Conservation (phyloP, 202 grass and related monocot genomes). For the Zoysia matrella region DNA sequence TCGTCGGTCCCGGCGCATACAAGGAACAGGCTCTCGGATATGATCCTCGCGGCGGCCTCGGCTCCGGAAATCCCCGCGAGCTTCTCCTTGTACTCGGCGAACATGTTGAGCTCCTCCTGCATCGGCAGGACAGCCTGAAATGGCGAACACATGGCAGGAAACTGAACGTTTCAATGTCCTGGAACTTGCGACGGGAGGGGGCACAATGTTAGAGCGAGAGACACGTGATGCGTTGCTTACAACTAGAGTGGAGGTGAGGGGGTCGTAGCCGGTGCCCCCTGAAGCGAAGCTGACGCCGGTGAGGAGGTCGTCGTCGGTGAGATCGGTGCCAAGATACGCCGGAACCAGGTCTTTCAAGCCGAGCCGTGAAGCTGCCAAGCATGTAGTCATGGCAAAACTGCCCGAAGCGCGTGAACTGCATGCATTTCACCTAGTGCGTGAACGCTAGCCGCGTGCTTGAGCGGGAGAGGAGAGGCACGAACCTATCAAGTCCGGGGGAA, state of each 20-base stretch:
- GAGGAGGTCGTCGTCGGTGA: conserved; percentile 46
- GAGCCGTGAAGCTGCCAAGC: conserved; percentile 39
- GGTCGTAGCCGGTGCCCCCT: conserved; percentile 51
- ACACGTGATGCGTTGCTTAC: background rate
- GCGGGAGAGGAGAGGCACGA: background rate
- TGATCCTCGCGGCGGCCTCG: conserved; percentile 21
- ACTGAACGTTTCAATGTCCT: background rate
- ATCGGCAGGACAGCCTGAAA: conserved; percentile 58
- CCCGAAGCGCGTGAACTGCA: background rate
- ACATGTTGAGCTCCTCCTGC: conserved; percentile 58
- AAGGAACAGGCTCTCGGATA: conserved; percentile 31
- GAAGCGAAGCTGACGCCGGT: conserved; percentile 68
- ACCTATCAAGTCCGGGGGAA: conserved; percentile 46
- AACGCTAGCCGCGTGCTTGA: background rate
- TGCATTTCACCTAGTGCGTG: background rate
- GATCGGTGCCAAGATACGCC: conserved; percentile 41
- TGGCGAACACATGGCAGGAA: background rate
- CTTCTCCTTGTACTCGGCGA: conserved; percentile 53
- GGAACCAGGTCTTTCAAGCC: conserved; percentile 55
- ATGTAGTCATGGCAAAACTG: background rate
- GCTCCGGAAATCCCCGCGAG: conserved; percentile 35
- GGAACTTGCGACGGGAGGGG: background rate
- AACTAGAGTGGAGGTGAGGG: conserved; percentile 52
- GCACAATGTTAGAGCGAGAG: background rate
- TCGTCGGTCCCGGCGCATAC: conserved; percentile 52